phyloP scores from a whole-genome alignment of 805 yeast genomes.

The Starmerella sp. region DNA sequence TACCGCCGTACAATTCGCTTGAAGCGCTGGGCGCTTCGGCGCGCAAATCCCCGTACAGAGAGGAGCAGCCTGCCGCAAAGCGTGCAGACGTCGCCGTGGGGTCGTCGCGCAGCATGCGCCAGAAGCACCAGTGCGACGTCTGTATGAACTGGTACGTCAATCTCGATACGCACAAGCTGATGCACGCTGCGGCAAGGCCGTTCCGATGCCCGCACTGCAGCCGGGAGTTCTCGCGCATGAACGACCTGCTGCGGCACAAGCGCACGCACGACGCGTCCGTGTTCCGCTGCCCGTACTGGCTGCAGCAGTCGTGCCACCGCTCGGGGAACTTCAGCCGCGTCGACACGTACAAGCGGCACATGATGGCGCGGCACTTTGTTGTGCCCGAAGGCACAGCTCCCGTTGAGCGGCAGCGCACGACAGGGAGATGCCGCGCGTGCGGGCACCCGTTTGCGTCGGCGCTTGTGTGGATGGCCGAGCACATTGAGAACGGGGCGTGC shows the following conservation, averaged over 20 bases:
- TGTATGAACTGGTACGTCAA: background rate
- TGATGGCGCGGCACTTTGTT: background rate
- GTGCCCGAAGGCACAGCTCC: background rate
- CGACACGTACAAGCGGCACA: background rate
- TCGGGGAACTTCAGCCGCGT: background rate
- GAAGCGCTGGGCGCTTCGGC: no score
- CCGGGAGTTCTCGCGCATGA: background rate
- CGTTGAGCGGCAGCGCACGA: background rate
- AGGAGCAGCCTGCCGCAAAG: background rate
- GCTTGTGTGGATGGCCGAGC: background rate
- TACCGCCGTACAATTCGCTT: no score
- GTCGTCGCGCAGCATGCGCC: background rate
- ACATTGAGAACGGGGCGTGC: background rate
- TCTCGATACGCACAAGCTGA: background rate
- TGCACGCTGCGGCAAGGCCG: background rate
- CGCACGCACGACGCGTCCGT: background rate
- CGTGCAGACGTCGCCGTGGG: background rate
- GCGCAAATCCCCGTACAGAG: no score
- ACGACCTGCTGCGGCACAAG: background rate
- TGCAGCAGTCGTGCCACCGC: background rate
- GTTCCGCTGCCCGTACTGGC: background rate
- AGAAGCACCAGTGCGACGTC: background rate
- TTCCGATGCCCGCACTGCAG: background rate
- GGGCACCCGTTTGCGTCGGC: background rate
- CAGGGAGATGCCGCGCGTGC: background rate